Evolutionary conservation across 1,284 basidiomycete genomes (phyloP).

Genomic region (Coniferiporia sulphurascens): DNA sequence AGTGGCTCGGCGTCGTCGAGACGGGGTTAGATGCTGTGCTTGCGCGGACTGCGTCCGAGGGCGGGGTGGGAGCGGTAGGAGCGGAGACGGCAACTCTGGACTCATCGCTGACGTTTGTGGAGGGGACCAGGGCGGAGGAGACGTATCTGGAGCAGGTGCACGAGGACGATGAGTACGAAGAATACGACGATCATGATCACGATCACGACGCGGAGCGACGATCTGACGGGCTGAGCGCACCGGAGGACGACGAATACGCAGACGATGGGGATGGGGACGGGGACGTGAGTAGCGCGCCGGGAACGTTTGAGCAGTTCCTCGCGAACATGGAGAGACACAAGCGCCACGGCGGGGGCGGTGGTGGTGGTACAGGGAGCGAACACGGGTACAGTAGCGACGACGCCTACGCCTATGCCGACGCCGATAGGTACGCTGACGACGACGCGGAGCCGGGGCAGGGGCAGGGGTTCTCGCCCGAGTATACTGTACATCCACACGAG

Average conservation of each 20-base stretch:
- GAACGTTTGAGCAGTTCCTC: constrained; percentile 18
- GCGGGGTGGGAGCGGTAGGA: constrained; percentile 50
- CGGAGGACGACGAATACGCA: not conserved
- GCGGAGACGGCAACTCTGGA: constrained; percentile 26
- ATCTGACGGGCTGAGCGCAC: not conserved
- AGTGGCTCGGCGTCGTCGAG: constrained; percentile 80
- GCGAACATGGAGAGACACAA: constrained; percentile 14
- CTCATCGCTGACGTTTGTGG: not conserved
- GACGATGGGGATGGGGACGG: not conserved
- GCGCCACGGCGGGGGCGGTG: not conserved
- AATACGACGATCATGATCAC: no score
- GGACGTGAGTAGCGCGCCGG: not conserved
- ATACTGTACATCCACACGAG: constrained; percentile 2
- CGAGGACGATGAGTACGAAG: constrained; percentile 1
- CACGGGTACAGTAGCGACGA: no score
- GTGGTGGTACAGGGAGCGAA: not conserved
- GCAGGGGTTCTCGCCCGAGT: not conserved
- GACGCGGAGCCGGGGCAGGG: not conserved
- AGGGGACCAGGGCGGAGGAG: not conserved
- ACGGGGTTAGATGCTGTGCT: constrained; percentile 63
- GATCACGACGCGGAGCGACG: not conserved
- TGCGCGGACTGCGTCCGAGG: constrained; percentile 35
- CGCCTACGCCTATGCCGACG: no score
- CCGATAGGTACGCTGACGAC: not conserved
- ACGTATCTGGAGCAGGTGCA: constrained; percentile 5